Percentiles rank a stretch among this genome's conserved stretches.
These are phyloP conservation scores for Phtheirospermum japonicum DNA, from an alignment of 257 asterid species.

Conservation along the genomic window DNA sequence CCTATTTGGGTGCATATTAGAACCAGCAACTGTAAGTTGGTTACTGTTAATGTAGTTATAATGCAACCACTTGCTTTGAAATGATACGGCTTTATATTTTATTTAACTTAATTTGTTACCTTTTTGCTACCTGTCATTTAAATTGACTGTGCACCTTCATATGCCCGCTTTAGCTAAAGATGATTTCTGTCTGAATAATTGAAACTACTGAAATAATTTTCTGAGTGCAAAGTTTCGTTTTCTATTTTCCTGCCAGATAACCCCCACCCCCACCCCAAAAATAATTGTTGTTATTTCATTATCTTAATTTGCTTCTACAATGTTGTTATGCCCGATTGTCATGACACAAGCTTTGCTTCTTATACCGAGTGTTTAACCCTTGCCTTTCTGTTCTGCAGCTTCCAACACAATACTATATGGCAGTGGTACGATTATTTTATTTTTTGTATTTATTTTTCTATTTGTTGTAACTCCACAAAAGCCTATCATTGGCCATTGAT, in stretches of 20 bases:
- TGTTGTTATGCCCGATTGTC: not conserved
- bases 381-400: slow-evolving; percentile 52
- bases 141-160: not conserved
- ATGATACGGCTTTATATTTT: not conserved
- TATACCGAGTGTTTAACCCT: slow-evolving; percentile 19
- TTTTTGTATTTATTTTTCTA: not conserved
- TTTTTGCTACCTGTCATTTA: not conserved
- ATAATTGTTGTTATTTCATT: not conserved
- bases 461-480: slow-evolving; percentile 1
- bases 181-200: not conserved
- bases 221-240: not conserved
- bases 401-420: slow-evolving; percentile 65
- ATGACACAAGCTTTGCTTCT: not conserved
- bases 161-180: not conserved
- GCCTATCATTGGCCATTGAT: slow-evolving; percentile 14
- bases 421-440: slow-evolving; percentile 47
- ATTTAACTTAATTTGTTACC: not conserved
- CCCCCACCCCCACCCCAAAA: too few species aligned
- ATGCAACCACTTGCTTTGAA: slow-evolving; percentile 13
- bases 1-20: slow-evolving; percentile 65
- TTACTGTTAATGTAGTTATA: slow-evolving; percentile 5
- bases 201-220: too few species aligned
- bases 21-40: slow-evolving; percentile 66
- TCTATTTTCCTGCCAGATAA: too few species aligned
- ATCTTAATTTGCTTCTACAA: not conserved